Conservation (phyloP, 495 filamentous ascomycete species). For the Daldinia grandis region DNA sequence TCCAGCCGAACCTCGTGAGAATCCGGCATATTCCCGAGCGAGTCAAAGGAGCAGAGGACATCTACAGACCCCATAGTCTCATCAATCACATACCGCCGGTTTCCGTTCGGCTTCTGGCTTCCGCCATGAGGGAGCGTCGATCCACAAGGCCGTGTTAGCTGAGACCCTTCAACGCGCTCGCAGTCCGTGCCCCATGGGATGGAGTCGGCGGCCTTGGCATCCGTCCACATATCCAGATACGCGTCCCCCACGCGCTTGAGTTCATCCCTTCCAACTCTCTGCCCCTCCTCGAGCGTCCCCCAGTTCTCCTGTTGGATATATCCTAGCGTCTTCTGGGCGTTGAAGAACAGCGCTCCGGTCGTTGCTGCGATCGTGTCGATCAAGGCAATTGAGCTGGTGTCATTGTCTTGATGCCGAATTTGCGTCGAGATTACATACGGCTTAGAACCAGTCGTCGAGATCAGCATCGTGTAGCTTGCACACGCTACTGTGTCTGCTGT, state of each 20-base stretch:
- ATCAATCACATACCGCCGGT: constrained; percentile 61
- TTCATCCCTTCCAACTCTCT: constrained; percentile 47
- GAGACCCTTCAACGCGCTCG: constrained; percentile 56
- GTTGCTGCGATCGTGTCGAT: constrained; percentile 60
- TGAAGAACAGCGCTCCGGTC: constrained; percentile 58
- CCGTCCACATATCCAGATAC: constrained; percentile 62
- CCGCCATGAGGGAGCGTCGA: constrained; percentile 51
- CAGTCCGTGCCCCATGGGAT: constrained; percentile 60
- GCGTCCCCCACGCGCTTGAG: constrained; percentile 56
- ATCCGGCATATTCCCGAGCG: constrained; percentile 54
- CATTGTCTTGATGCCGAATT: constrained; percentile 50
- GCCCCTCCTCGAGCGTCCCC: constrained; percentile 42
- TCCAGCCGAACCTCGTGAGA: constrained; percentile 58
- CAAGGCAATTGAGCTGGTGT: constrained; percentile 45
- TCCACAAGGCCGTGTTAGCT: constrained; percentile 52
- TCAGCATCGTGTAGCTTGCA: constrained; percentile 56
- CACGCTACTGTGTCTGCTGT: constrained; percentile 54
- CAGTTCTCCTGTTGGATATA: constrained; percentile 57
- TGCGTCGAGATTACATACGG: constrained; percentile 57
- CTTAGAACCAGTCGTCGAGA: constrained; percentile 48
- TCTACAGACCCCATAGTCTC: constrained; percentile 57
- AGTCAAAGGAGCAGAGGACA: constrained; percentile 58
- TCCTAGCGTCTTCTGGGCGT: constrained; percentile 52
- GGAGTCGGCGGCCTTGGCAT: constrained; percentile 51
- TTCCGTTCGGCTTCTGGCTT: constrained; percentile 50